phyloP scores from a whole-genome alignment of 2,329 filamentous ascomycete species.

The Ilyonectria mors-panacis region DNA sequence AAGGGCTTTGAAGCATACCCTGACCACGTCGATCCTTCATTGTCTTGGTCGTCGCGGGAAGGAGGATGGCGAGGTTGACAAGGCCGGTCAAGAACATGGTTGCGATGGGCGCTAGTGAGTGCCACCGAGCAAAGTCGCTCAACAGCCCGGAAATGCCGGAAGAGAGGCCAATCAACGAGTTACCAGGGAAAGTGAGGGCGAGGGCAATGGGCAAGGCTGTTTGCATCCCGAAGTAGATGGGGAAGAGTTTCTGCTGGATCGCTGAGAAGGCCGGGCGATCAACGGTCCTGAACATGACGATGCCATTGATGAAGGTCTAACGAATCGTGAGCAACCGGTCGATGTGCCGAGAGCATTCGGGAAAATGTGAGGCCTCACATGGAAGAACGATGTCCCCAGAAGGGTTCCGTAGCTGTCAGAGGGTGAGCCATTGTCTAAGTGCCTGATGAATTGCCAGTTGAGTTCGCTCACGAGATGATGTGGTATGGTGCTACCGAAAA shows the following conservation, averaged over 20 bases:
- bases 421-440: conserved; percentile 38
- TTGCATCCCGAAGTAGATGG: conserved; percentile 90
- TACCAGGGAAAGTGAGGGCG: conserved; percentile 85
- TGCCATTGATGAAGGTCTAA: conserved; percentile 81
- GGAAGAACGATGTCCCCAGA: conserved; percentile 88
- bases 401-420: conserved; percentile 85
- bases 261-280: conserved; percentile 85
- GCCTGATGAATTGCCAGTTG: neutral
- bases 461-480: conserved; percentile 74
- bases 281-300: conserved; percentile 82
- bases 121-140: conserved; percentile 72
- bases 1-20: conserved; percentile 66
- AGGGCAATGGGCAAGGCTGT: conserved; percentile 80
- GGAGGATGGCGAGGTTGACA: conserved; percentile 78
- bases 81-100: conserved; percentile 80
- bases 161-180: conserved; percentile 62
- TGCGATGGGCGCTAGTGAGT: conserved; percentile 77
- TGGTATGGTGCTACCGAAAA: conserved; percentile 81
- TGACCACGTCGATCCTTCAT: conserved; percentile 86
- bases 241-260: conserved; percentile 86
- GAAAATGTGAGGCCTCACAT: conserved; percentile 63
- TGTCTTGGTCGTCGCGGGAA: conserved; percentile 81
- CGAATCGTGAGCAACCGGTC: conserved; percentile 26
- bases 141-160: conserved; percentile 70
- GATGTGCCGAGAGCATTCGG: neutral